Evolutionary conservation across 108 stramenopile species (phyloP), one percentile per base, ranked within the genome.

Genomic region (Skeletonema tropicum): DNA sequence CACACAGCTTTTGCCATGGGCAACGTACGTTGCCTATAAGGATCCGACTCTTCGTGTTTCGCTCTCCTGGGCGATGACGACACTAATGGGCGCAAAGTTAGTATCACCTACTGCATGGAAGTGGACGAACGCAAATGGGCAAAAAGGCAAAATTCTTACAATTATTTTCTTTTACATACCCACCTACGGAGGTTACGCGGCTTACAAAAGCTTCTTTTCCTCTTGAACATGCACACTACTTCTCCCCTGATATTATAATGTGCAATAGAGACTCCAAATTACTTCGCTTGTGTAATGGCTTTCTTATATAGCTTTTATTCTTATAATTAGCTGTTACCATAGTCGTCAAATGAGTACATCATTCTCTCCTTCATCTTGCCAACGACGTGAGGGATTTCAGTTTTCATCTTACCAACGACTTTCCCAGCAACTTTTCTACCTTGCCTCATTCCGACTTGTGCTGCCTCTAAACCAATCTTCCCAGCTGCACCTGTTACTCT

Each of bases 281-380:
- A 29, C 26, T 29, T 29, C 26, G 26, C 26, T 29, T 29, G 26
- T 29, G 26, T 29, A 29, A 29, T 29, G 26, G 26, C 26, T 29
- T 29, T 29, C 26, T 29, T 29, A 29, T 1, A n/a, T 45, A 45
- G 42, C 42, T 45, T 15, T 5, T n/a, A 0, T n/a, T 45, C 42
- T 45, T 45, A 5, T 45, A n/a, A n/a, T 45, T n/a, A 45, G 42
- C 42, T 45, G 42, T 45, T 45, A n/a, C 42, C 42, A 45, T n/a
- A 45, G 42, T 45, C 42, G 11, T 45, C 42, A 55, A 59, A 41
- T 29, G 73, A 81, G 42, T 81, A 58, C 30, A 49, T 68, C 15
- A 68, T 55, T 73, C 39, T 79, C 15, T 80, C 73, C 57, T 75
- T 81, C 74, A 81, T 75, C 42, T 66, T 81, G 8, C 69, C 74